These are phyloP conservation scores for Globisporangium paroecandrum DNA, from an alignment of 352 stramenopile genomes.

Conservation along the genomic window DNA sequence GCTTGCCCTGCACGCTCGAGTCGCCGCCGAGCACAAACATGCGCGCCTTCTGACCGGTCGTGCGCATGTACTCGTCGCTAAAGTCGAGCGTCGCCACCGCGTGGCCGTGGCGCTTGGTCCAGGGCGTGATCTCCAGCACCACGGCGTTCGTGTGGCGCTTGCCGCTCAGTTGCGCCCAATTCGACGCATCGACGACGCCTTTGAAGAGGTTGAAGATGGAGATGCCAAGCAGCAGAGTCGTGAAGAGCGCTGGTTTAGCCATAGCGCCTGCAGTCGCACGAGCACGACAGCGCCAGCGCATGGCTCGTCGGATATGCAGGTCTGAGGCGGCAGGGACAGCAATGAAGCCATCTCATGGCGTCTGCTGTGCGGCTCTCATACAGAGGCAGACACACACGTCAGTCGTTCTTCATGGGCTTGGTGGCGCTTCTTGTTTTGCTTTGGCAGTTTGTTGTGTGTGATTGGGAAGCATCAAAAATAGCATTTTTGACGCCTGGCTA, in stretches of 20 bases:
- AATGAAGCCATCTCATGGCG: neutral
- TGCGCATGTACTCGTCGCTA: conserved; percentile 35
- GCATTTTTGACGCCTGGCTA: too few species aligned
- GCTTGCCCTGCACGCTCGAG: conserved; percentile 56
- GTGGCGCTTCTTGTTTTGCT: too few species aligned
- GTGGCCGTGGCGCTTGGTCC: conserved; percentile 63
- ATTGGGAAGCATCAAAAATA: too few species aligned
- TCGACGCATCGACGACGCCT: conserved; percentile 19
- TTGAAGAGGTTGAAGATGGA: neutral
- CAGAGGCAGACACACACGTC: too few species aligned
- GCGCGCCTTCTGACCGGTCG: conserved; percentile 46
- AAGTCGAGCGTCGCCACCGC: conserved; percentile 58
- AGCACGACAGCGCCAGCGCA: neutral
- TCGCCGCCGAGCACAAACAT: conserved; percentile 73
- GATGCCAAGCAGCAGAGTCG: neutral
- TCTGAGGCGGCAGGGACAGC: neutral
- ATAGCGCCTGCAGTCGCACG: neutral
- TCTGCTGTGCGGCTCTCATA: too few species aligned
- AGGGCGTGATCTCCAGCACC: conserved; percentile 49
- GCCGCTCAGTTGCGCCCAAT: conserved; percentile 75
- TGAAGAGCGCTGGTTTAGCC: neutral
- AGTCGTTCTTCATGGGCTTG: too few species aligned
- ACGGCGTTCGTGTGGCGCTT: conserved; percentile 54
- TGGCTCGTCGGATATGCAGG: neutral
- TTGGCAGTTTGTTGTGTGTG: too few species aligned